Conservation (phyloP, 2,329 filamentous ascomycete genomes). For the Fusarium pseudonygamai region DNA sequence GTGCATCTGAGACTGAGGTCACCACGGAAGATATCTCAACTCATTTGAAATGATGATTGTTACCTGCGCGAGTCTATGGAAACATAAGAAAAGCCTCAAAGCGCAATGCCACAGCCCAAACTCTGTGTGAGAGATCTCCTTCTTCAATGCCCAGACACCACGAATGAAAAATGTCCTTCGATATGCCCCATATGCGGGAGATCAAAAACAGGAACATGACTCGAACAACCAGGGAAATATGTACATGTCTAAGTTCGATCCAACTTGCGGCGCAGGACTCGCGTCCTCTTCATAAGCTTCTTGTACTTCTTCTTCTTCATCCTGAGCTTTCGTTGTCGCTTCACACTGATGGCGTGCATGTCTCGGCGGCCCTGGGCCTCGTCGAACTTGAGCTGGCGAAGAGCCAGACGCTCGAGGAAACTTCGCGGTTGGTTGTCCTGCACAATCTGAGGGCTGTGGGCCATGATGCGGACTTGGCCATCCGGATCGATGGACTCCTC, state of each 20-base stretch:
- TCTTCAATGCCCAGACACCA: conserved; percentile 46
- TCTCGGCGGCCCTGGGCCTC: conserved; percentile 60
- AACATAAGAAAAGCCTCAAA: conserved; percentile 40
- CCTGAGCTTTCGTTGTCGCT: conserved; percentile 90
- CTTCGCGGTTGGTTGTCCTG: conserved; percentile 59
- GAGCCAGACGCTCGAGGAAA: conserved; percentile 77
- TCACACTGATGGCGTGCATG: conserved; percentile 90
- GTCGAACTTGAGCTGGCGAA: conserved; percentile 69
- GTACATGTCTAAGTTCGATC: conserved; percentile 65
- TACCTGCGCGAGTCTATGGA: conserved; percentile 50
- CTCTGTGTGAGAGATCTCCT: conserved; percentile 38
- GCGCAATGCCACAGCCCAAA: conserved; percentile 44
- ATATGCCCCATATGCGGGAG: conserved; percentile 35
- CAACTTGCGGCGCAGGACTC: conserved; percentile 86
- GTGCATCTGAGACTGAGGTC: conserved; percentile 23
- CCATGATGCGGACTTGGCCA: conserved; percentile 68
- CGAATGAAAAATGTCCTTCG: conserved; percentile 37
- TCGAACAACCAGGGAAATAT: conserved; percentile 36
- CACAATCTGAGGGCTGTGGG: conserved; percentile 68
- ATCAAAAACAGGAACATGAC: conserved; percentile 35
- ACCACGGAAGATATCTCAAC: conserved; percentile 30
- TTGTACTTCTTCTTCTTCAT: conserved; percentile 99
- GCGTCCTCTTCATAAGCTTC: conserved; percentile 95
- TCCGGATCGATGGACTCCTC: conserved; percentile 70
- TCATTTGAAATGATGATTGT: conserved; percentile 45